phyloP scores from a whole-genome alignment of 2,329 filamentous ascomycete genomes.

The Rugonectria rugulosa region DNA sequence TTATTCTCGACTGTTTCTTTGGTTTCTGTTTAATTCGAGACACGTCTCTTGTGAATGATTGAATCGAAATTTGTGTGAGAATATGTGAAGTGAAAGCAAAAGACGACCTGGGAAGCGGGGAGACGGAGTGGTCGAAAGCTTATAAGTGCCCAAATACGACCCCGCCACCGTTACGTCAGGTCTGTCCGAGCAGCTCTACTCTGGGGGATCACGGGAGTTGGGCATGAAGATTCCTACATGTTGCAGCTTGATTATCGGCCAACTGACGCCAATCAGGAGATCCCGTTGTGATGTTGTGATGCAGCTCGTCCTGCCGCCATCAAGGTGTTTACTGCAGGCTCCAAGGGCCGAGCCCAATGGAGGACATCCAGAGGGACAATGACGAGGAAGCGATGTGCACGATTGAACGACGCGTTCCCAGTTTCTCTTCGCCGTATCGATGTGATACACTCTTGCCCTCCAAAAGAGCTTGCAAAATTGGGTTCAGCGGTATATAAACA shows the following conservation, averaged over 20 bases:
- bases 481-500: no score
- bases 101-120: background rate
- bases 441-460: no score
- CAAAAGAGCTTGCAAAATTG: background rate
- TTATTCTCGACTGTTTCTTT: slow-evolving; percentile 16
- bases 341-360: background rate
- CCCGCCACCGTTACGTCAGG: slow-evolving; percentile 20
- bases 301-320: slow-evolving; percentile 19
- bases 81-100: background rate
- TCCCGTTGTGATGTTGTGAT: slow-evolving; percentile 16
- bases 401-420: no score
- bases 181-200: background rate
- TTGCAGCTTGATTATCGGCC: slow-evolving; percentile 14
- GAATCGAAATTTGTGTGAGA: background rate
- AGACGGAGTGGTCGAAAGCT: slow-evolving; percentile 11
- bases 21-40: background rate
- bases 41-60: background rate
- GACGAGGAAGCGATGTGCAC: background rate
- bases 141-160: slow-evolving; percentile 16
- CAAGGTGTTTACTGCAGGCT: slow-evolving; percentile 20
- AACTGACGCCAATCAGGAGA: slow-evolving; percentile 29
- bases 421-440: background rate
- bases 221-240: slow-evolving; percentile 7
- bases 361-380: background rate
- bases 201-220: slow-evolving; percentile 1